Conservation (phyloP, 768 basidiomycete genomes). For the Dacryopinax spathularia region DNA sequence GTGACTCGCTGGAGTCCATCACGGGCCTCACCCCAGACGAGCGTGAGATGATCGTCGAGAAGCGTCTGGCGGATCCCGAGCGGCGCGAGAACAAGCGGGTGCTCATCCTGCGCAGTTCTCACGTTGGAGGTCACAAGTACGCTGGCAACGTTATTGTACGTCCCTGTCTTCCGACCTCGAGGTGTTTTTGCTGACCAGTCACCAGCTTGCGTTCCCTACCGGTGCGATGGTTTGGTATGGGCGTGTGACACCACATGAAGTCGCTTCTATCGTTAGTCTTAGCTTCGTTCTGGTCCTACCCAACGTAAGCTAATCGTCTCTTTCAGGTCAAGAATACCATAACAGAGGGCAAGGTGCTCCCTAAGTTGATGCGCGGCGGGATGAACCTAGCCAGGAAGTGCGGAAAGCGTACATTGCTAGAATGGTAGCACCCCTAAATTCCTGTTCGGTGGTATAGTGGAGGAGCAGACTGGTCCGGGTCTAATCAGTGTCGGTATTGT, state of each 20-base stretch:
- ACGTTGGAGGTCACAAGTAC: slow-evolving; percentile 87
- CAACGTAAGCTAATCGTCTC: slow-evolving; percentile 1
- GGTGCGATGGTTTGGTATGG: slow-evolving; percentile 89
- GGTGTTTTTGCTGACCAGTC: not conserved
- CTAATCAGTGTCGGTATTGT: not conserved
- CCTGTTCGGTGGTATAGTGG: slow-evolving; percentile 6
- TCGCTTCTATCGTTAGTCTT: slow-evolving; percentile 52
- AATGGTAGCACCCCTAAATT: slow-evolving; percentile 17
- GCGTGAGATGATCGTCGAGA: slow-evolving; percentile 39
- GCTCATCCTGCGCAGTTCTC: slow-evolving; percentile 74
- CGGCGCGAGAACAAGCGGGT: slow-evolving; percentile 43
- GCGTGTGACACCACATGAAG: slow-evolving; percentile 79
- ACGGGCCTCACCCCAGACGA: slow-evolving; percentile 35
- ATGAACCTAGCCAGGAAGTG: slow-evolving; percentile 41
- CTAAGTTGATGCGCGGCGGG: slow-evolving; percentile 74
- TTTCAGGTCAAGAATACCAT: slow-evolving; percentile 56
- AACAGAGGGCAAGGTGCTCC: slow-evolving; percentile 66
- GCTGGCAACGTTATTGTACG: slow-evolving; percentile 81
- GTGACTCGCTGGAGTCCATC: slow-evolving; percentile 48
- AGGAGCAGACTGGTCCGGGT: slow-evolving; percentile 5
- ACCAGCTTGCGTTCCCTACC: slow-evolving; percentile 70
- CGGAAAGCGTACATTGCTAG: slow-evolving; percentile 15
- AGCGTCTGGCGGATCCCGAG: slow-evolving; percentile 36
- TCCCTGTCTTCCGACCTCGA: slow-evolving; percentile 14
- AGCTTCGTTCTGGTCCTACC: not conserved